Evolutionary conservation across 2,329 filamentous ascomycete species (phyloP), one percentile per base, ranked within the genome.

Genomic region (Clarireedia monteithiana): DNA sequence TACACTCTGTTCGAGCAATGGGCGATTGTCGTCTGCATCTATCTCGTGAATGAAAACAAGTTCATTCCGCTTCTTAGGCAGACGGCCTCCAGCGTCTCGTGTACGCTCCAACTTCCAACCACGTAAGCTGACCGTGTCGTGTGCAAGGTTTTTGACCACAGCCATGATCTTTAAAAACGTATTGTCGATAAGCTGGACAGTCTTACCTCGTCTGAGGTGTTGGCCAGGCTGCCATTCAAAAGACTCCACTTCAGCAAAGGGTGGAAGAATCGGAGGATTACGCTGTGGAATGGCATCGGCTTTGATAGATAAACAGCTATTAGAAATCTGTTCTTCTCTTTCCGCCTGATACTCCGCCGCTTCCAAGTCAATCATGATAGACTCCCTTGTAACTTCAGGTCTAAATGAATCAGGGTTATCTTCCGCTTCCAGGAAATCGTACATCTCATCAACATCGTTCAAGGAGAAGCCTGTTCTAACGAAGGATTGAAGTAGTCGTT

Each of bases 51-150:
- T 59, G 67, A 76, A 71, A 71, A 71, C 20, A 1, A 82, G 56
- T 58, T 82, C 79, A 48, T 79, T 75, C 0, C 68, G 2, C 67
- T 67, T 17, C 69, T 68, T 15, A 67, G 67, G 14, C 73, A 70
- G 5, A 68, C 70, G 59, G 0, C 69, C 70, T 5, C 70, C 63
- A 24, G 74, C 61, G 2, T 68, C 56, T 2, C 66, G 66, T 0
- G 68, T 63, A 1, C 72, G 67, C 0, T 71, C 65, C 1, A 79
- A 66, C 1, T 69, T 66, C 2, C 71, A 65, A 0, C 80, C 80
- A 14, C 67, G 64, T 3, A 82, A 62, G 0, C 64, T 67, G 0
- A 74, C 51, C 0, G 64, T 59, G 0, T 63, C 59, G 0, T 52
- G 59, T 0, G 50, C 5, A 5, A 68, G 58, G 36, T 60, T 69